A percentile compares a stretch with the other conserved stretches of the same genome.
Evolutionary conservation across 2,329 filamentous ascomycete species (phyloP).

Genomic region (Truncatella angustata): DNA sequence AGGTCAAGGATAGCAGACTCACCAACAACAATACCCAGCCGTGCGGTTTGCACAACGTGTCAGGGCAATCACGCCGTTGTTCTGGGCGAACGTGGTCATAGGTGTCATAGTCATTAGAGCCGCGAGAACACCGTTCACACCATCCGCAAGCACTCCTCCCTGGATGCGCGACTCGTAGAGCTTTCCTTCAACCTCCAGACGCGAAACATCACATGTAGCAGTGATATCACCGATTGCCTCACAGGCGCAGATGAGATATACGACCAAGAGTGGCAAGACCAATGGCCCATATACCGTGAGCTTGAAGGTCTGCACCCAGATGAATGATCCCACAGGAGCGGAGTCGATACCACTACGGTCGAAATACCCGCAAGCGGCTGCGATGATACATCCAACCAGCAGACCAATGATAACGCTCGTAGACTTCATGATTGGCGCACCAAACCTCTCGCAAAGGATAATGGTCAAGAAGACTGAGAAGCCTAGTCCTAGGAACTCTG

Average conservation of each 20-base stretch:
- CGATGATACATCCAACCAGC: conserved; percentile 74
- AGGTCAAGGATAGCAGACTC: too few species aligned
- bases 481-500: conserved; percentile 73
- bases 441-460: conserved; percentile 77
- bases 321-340: conserved; percentile 70
- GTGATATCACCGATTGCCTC: conserved; percentile 81
- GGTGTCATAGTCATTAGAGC: conserved; percentile 77
- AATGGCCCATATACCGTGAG: conserved; percentile 70
- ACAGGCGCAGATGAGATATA: conserved; percentile 72
- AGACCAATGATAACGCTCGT: conserved; percentile 74
- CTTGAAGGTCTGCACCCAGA: conserved; percentile 78
- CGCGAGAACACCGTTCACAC: conserved; percentile 71
- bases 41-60: conserved; percentile 79
- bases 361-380: conserved; percentile 76
- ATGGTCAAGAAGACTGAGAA: conserved; percentile 80
- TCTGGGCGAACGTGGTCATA: conserved; percentile 79
- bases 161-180: conserved; percentile 76
- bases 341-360: conserved; percentile 68
- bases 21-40: conserved; percentile 73
- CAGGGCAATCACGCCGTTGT: conserved; percentile 81
- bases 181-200: conserved; percentile 69
- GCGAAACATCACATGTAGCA: conserved; percentile 77
- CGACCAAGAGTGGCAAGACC: conserved; percentile 67
- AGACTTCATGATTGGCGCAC: conserved; percentile 81
- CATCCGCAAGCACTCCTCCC: conserved; percentile 76